phyloP scores from a whole-genome alignment of 2,329 filamentous ascomycete genomes.

The Fusarium heterosporum region DNA sequence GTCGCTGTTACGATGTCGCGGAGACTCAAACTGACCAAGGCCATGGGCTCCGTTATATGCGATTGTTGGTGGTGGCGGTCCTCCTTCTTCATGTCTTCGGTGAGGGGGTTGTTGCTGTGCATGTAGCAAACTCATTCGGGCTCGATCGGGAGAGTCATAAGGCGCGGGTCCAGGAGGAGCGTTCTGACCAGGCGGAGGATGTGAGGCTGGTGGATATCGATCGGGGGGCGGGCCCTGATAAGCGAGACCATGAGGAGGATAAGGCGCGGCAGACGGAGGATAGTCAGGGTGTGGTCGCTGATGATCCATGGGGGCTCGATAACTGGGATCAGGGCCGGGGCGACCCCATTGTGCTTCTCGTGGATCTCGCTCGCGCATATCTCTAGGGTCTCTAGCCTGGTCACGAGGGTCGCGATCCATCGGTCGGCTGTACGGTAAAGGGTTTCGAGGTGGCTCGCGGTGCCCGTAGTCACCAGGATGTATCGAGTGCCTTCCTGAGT shows the following conservation, averaged over 20 bases:
- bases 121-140: slow-evolving; percentile 55
- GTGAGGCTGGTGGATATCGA: slow-evolving; percentile 52
- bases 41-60: slow-evolving; percentile 61
- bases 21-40: slow-evolving; percentile 55
- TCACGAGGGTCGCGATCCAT: slow-evolving; percentile 57
- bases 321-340: slow-evolving; percentile 49
- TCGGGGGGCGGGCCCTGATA: slow-evolving; percentile 51
- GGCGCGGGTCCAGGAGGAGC: slow-evolving; percentile 47
- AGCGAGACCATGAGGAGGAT: slow-evolving; percentile 48
- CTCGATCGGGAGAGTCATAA: slow-evolving; percentile 65
- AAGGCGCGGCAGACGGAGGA: slow-evolving; percentile 57
- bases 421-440: slow-evolving; percentile 59
- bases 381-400: slow-evolving; percentile 53
- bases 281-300: slow-evolving; percentile 62
- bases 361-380: slow-evolving; percentile 52
- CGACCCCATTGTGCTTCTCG: slow-evolving; percentile 53
- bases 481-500: slow-evolving; percentile 58
- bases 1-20: slow-evolving; percentile 56
- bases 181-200: slow-evolving; percentile 50
- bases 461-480: slow-evolving; percentile 55
- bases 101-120: slow-evolving; percentile 54
- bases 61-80: slow-evolving; percentile 62
- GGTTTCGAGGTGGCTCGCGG: slow-evolving; percentile 58
- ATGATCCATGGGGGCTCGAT: slow-evolving; percentile 55
- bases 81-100: slow-evolving; percentile 61